Conservation (phyloP, 2,329 filamentous ascomycete species). For the Aspergillus quadrilineatus region DNA sequence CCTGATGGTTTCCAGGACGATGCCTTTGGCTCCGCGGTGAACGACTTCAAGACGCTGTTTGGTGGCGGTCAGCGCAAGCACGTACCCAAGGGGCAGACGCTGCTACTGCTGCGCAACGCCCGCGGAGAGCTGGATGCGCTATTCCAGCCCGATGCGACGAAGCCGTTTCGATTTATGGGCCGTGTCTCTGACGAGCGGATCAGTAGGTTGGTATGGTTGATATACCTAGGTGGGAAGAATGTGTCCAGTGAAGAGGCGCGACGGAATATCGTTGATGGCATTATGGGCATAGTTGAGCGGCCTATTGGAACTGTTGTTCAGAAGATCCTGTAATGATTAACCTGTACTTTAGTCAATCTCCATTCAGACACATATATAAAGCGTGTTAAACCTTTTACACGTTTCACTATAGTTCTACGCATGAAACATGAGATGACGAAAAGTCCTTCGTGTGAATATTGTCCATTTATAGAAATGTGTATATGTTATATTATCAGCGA, state of each 20-base stretch:
- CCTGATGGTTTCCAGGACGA: conserved; percentile 64
- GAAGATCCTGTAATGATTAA: conserved; percentile 56
- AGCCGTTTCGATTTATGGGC: conserved; percentile 62
- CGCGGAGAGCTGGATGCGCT: conserved; percentile 66
- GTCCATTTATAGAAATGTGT: neutral
- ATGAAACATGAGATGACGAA: neutral
- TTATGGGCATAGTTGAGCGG: conserved; percentile 82
- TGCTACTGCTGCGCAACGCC: conserved; percentile 69
- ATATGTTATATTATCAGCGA: neutral
- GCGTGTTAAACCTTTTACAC: neutral
- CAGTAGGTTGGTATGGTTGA: conserved; percentile 79
- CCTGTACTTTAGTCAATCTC: conserved; percentile 1
- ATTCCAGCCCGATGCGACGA: conserved; percentile 55
- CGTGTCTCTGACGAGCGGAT: conserved; percentile 75
- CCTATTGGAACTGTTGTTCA: conserved; percentile 84
- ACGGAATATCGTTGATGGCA: conserved; percentile 78
- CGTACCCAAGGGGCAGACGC: conserved; percentile 74
- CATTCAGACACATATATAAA: neutral
- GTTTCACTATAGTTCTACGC: neutral
- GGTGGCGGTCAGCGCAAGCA: conserved; percentile 65
- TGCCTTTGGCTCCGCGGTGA: conserved; percentile 71
- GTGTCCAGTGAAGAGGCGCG: conserved; percentile 83
- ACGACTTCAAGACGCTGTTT: conserved; percentile 78
- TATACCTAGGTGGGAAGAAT: conserved; percentile 81
- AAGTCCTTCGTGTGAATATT: neutral